Evolutionary conservation across 371 early-diverging fungal species (phyloP).

Genomic region (Neoconidiobolus thromboides): DNA sequence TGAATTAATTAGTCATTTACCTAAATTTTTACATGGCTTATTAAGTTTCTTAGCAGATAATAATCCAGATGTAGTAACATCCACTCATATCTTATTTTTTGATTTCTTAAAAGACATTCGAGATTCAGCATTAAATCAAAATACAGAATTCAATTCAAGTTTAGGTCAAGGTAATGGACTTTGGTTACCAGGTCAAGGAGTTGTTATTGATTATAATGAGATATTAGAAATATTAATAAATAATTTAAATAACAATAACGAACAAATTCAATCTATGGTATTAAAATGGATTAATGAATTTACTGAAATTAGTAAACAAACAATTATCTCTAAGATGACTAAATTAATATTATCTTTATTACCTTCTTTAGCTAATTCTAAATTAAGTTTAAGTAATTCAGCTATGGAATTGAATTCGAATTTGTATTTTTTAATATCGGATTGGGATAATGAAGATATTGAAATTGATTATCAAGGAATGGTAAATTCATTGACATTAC

Average conservation of each 20-base stretch:
- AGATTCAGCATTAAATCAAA: constrained; percentile 44
- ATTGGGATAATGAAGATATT: neutral
- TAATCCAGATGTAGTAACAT: constrained; percentile 60
- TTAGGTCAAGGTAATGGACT: constrained; percentile 28
- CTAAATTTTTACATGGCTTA: constrained; percentile 75
- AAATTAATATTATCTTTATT: constrained; percentile 52
- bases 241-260: constrained; percentile 48
- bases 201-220: constrained; percentile 53
- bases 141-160: constrained; percentile 11
- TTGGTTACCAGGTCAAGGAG: constrained; percentile 49
- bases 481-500: constrained; percentile 48
- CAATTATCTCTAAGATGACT: constrained; percentile 57
- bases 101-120: constrained; percentile 66
- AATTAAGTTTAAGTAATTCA: neutral
- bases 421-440: neutral
- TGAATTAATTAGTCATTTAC: constrained; percentile 66
- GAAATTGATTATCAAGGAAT: constrained; percentile 50
- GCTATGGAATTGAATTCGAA: neutral
- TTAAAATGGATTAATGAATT: constrained; percentile 76
- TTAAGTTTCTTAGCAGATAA: constrained; percentile 66
- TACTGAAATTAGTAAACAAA: constrained; percentile 48
- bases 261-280: constrained; percentile 72
- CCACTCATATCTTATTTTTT: constrained; percentile 37
- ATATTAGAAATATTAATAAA: constrained; percentile 64
- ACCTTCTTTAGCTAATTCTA: constrained; percentile 53